Percentiles rank a stretch among this genome's conserved stretches.
phyloP scores from a whole-genome alignment of 2,329 filamentous ascomycete species.

The Alternaria sp. region DNA sequence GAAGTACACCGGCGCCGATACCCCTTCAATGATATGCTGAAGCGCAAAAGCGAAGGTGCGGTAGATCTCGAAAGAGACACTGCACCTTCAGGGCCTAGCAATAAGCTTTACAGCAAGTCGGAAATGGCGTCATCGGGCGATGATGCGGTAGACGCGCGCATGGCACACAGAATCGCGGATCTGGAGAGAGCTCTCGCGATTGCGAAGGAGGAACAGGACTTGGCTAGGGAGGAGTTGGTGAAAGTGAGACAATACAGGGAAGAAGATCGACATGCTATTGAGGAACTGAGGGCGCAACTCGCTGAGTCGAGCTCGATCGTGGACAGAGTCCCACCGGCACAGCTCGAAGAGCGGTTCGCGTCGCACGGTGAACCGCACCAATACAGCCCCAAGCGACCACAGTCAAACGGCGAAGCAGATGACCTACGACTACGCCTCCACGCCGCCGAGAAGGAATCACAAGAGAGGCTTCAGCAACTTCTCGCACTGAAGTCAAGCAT shows the following conservation, averaged over 20 bases:
- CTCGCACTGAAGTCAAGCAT: conserved; percentile 74
- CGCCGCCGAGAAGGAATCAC: conserved; percentile 62
- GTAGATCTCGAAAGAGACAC: background rate
- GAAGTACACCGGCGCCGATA: conserved; percentile 38
- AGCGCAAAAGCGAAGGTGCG: conserved; percentile 8
- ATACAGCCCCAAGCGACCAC: background rate
- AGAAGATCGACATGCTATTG: conserved; percentile 27
- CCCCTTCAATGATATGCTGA: conserved; percentile 42
- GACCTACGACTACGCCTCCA: conserved; percentile 39
- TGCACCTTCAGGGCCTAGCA: background rate
- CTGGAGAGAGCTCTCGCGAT: conserved; percentile 36
- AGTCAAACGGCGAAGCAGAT: conserved; percentile 32
- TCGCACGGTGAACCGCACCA: conserved; percentile 23
- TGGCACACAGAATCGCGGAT: conserved; percentile 25
- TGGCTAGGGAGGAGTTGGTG: conserved; percentile 33
- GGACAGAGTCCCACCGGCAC: conserved; percentile 13
- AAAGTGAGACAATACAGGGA: conserved; percentile 25
- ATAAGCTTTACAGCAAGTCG: background rate
- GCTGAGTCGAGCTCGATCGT: conserved; percentile 8
- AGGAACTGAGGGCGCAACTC: conserved; percentile 27
- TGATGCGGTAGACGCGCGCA: conserved; percentile 8
- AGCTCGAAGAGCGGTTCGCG: conserved; percentile 33
- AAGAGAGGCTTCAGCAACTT: conserved; percentile 64
- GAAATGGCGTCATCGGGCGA: background rate
- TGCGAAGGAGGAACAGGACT: conserved; percentile 30